phyloP scores from a whole-genome alignment of 1,284 basidiomycete genomes.

The Rhodofomes roseus region DNA sequence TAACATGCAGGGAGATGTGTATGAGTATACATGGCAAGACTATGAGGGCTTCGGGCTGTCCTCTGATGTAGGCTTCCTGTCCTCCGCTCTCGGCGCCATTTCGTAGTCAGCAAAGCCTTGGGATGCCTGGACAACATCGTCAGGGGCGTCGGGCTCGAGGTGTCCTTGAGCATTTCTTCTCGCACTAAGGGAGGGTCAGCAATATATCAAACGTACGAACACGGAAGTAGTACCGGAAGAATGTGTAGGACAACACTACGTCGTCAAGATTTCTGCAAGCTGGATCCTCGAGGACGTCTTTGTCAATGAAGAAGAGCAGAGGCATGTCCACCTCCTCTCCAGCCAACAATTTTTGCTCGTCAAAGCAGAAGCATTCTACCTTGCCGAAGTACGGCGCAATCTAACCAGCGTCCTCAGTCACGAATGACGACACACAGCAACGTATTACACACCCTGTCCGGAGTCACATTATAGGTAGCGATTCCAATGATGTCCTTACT shows the following conservation, averaged over 20 bases:
- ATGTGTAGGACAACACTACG: constrained; percentile 94
- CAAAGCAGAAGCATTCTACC: constrained; percentile 99
- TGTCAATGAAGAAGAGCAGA: constrained; percentile 98
- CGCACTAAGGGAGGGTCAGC: constrained; percentile 45
- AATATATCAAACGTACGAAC: neutral
- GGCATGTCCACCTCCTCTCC: constrained; percentile 99
- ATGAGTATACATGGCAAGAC: neutral
- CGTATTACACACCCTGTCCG: constrained; percentile 68
- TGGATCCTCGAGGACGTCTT: constrained; percentile 92
- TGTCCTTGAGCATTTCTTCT: constrained; percentile 78
- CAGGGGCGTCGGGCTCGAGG: constrained; percentile 80
- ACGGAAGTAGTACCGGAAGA: constrained; percentile 75
- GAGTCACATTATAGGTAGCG: constrained; percentile 97
- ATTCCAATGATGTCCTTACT: constrained; percentile 94
- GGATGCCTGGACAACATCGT: constrained; percentile 74
- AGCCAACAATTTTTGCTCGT: constrained; percentile 94
- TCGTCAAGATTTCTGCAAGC: constrained; percentile 84
- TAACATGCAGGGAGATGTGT: neutral
- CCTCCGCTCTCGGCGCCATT: constrained; percentile 32
- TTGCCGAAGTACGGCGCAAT: constrained; percentile 99
- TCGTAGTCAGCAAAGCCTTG: constrained; percentile 72
- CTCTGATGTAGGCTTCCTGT: constrained; percentile 16
- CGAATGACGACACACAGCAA: neutral
- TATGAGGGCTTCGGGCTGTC: neutral
- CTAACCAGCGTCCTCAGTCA: constrained; percentile 36